A percentile compares a stretch with the other conserved stretches of the same genome.
phyloP scores from a whole-genome alignment of 1,284 basidiomycete genomes.

The Tilletia setariae region DNA sequence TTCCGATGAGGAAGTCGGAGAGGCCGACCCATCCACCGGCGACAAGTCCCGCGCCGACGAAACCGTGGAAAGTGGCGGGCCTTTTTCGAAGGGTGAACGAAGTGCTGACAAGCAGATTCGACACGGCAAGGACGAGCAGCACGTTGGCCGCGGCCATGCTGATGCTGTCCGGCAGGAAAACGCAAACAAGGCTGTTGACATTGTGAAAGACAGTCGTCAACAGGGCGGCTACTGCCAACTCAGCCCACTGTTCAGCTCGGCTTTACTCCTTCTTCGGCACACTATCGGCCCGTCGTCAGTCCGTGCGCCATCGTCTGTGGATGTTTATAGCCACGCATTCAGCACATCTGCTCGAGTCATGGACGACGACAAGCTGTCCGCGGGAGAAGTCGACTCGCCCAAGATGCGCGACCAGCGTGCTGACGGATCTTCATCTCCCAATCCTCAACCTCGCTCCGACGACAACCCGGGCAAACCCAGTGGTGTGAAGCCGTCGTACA shows the following conservation, averaged over 20 bases:
- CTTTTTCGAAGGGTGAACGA: not conserved
- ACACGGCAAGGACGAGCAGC: not conserved
- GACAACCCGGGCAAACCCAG: not conserved
- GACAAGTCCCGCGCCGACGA: not conserved
- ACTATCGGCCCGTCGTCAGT: too few species aligned
- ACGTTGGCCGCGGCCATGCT: not conserved
- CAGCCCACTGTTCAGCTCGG: not conserved
- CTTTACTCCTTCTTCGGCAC: too few species aligned
- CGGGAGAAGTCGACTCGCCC: not conserved
- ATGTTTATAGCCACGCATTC: too few species aligned
- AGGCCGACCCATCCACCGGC: not conserved
- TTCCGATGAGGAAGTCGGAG: not conserved
- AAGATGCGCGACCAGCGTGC: not conserved
- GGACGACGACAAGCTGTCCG: not conserved
- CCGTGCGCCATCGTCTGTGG: too few species aligned
- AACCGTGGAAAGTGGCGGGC: not conserved
- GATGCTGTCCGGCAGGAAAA: not conserved
- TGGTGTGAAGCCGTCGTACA: not conserved
- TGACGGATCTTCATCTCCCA: not conserved
- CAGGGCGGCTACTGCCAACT: slow-evolving; percentile 1
- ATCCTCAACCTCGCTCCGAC: not conserved
- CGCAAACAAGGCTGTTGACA: not conserved
- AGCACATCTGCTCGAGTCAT: not conserved
- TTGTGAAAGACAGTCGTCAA: not conserved
- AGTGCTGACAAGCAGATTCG: not conserved